Evolutionary conservation across 352 stramenopile genomes (phyloP).

Genomic region (Elongisporangium anandrum): DNA sequence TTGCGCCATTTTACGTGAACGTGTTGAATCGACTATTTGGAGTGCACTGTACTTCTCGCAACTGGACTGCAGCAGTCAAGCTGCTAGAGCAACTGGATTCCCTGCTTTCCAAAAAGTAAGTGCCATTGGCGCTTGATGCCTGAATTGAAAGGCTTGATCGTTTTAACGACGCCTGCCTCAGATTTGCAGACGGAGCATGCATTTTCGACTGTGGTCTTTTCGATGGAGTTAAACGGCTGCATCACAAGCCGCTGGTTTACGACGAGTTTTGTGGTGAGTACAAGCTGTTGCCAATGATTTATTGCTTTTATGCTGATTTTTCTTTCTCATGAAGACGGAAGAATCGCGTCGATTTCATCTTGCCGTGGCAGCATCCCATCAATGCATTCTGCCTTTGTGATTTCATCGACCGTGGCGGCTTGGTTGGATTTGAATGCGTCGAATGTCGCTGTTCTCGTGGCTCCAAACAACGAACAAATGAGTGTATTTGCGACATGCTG

Average conservation of each 20-base stretch:
- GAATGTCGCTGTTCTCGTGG: constrained; percentile 77
- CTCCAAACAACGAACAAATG: constrained; percentile 85
- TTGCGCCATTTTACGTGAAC: constrained; percentile 74
- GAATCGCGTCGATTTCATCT: constrained; percentile 78
- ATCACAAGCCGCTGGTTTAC: constrained; percentile 77
- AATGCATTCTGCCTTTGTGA: constrained; percentile 83
- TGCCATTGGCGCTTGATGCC: background rate
- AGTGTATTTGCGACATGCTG: constrained; percentile 86
- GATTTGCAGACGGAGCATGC: constrained; percentile 76
- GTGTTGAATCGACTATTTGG: constrained; percentile 74
- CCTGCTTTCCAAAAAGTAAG: constrained; percentile 59
- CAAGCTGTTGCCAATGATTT: constrained; percentile 1
- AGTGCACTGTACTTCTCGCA: constrained; percentile 42
- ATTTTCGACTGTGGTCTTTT: constrained; percentile 86
- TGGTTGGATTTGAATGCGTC: constrained; percentile 76
- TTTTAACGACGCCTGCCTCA: constrained; percentile 9
- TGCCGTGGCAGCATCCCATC: constrained; percentile 66
- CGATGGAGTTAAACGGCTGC: constrained; percentile 74
- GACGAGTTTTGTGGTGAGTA: constrained; percentile 82
- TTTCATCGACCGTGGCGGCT: constrained; percentile 73
- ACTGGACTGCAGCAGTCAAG: constrained; percentile 73
- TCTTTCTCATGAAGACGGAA: constrained; percentile 40
- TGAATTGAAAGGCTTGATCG: background rate
- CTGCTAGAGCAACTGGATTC: constrained; percentile 63
- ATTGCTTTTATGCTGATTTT: constrained; percentile 2